Evolutionary conservation across 2,329 filamentous ascomycete genomes (phyloP).

Genomic region (Fusarium penzigii): DNA sequence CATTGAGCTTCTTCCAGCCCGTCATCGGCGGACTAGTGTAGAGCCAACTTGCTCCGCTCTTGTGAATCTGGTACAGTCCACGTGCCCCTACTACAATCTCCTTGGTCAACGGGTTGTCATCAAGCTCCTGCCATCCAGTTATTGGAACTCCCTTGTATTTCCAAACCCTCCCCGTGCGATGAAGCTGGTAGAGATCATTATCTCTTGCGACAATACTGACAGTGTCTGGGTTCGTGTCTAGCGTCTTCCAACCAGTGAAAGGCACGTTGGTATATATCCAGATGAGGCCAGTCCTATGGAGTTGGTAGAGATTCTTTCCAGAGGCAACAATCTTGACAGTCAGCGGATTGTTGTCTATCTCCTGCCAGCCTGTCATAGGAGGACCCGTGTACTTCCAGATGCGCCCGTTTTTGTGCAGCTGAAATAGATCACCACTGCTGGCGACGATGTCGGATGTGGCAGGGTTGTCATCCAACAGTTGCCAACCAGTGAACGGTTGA

Average conservation of each 20-base stretch:
- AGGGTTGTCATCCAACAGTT: constrained; percentile 3
- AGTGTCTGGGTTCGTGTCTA: constrained; percentile 1
- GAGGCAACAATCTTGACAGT: constrained; percentile 5
- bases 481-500: not conserved
- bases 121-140: constrained; percentile 3
- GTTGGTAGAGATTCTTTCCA: constrained; percentile 2
- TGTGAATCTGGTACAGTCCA: constrained; percentile 6
- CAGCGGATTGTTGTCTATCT: constrained; percentile 2
- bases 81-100: constrained; percentile 1
- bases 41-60: constrained; percentile 1
- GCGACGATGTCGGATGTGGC: constrained; percentile 1
- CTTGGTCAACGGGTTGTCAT: constrained; percentile 4
- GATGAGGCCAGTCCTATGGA: constrained; percentile 1
- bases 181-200: constrained; percentile 4
- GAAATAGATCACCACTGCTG: constrained; percentile 1
- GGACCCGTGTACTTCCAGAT: constrained; percentile 6
- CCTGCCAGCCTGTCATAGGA: constrained; percentile 3
- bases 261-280: constrained; percentile 4
- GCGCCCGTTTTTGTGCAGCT: not conserved
- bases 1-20: constrained; percentile 3
- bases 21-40: constrained; percentile 1
- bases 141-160: constrained; percentile 5
- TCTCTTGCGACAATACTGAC: not conserved
- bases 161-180: constrained; percentile 1
- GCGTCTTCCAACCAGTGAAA: constrained; percentile 1